Evolutionary conservation across 1,284 basidiomycete genomes (phyloP), one percentile per base, ranked within the genome.

Genomic region (Thelephora terrestris): DNA sequence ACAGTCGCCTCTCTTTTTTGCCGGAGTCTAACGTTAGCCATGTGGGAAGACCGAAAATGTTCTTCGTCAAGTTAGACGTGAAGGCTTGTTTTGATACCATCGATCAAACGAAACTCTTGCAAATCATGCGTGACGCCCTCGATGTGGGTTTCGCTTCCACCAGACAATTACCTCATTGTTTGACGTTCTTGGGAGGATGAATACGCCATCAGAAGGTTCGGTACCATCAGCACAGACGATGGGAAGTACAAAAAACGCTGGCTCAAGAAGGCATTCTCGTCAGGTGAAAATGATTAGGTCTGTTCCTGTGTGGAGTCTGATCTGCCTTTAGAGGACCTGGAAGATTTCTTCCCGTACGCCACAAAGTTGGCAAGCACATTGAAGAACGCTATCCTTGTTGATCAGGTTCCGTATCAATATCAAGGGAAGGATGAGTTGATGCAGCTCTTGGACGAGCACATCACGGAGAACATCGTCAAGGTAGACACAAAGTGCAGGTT

Each of bases 61-160:
- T 93, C 63, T 95, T 99, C 59, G 92, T 94, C 52, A 99, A 99
- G 64, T 81, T 96, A 25, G 96, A 99, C 60, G 91, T 99, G 14
- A 84, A 87, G 52, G 85, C 92, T 1, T 96, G 93, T 52, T 99
- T 98, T 69, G 96, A 99, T 65, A 92, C 89, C 0, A 98, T 99
- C 7, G 84, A 93, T 39, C 96, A 99, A 62, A 73, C 75, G 20
- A 93, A 86, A 58, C 67, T 99, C 43, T 66, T 99, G 14, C 69
- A 77, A 32, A 91, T 99, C 25, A 64, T 98, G 35, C 74, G 76
- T 20, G 67, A 79, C 1, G 60, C 94, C 7, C 72, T 96, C 29
- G 79, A 89, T 70, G 91, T 89, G 56, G 32, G 50, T 51, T 43
- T 32, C 21, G 24, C 20, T 47, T 4, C 25, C 21, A 12, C 21